Base-by-base conservation (phyloP, 1,284 basidiomycete species). In the Cutaneotrichosporon sp. region DNA sequence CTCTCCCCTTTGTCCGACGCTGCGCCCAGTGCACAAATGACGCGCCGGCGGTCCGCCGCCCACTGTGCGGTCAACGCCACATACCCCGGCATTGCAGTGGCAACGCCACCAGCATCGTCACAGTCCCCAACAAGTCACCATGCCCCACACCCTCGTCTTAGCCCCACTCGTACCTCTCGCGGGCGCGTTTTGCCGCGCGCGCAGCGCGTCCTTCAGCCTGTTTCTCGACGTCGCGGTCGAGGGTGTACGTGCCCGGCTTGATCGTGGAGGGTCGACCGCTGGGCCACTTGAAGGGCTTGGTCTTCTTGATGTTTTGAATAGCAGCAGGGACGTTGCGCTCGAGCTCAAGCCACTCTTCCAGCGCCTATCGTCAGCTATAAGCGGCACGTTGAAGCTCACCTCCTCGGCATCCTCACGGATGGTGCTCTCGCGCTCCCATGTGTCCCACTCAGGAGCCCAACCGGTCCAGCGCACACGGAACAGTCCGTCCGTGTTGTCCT, bases 381-480 rank as follows among this genome's bases (percentile, higher is more conserved):
- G n/a, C n/a, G n/a, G n/a, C n/a, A n/a, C n/a, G n/a, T n/a, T n/a
- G n/a, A n/a, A n/a, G n/a, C 70, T 68, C 59, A 67, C 71, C 63
- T 73, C 71, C 25, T 56, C 54, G 7, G 72, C 65, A 20, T 66
- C 70, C 2, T 67, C 50, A 16, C 45, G 55, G 10, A 73, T 52
- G 9, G 57, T 38, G 27, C 42, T 45, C 27, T 49, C 63, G 14
- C 58, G 58, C 66, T 74, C 67, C 67, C 68, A 74, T 11, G 71
- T 72, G 63, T 74, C 72, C n/a, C 71, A 69, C 52, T 72, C 71
- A 0, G 71, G 72, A n/a, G 65, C 38, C 52, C 63, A 74, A 0
- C 72, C 72, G 54, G 64, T 70, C 72, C 72, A 72, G n/a, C 72
- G 64, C 14, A 74, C 71, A n/a, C 72, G 65, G 50, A 69, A 72